These are phyloP conservation scores for Cyclotella distinguenda DNA, from an alignment of 108 stramenopile genomes.

Conservation along the genomic window DNA sequence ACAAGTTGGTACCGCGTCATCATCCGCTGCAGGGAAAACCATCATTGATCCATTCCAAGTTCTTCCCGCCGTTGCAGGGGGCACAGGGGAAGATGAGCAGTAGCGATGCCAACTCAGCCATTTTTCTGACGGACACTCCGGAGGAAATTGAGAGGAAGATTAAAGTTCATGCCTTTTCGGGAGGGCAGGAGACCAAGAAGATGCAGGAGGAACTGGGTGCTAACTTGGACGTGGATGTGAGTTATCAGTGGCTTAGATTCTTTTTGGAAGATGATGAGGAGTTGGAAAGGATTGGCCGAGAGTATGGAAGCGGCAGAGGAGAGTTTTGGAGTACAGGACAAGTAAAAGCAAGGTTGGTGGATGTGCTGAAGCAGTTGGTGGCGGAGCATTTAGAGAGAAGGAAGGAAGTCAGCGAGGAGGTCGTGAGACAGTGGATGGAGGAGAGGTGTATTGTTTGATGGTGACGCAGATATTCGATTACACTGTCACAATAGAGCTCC, in stretches of 20 bases:
- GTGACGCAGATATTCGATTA: too few species aligned
- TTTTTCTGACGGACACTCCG: conserved; percentile 95
- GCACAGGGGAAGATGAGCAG: conserved; percentile 95
- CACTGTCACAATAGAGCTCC: too few species aligned
- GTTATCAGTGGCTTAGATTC: conserved; percentile 96
- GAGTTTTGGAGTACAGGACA: conserved; percentile 92
- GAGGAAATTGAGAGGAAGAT: conserved; percentile 86
- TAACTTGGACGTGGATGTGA: conserved; percentile 92
- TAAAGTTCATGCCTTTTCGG: conserved; percentile 90
- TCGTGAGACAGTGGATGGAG: conserved; percentile 89
- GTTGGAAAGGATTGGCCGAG: conserved; percentile 78
- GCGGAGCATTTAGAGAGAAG: conserved; percentile 86
- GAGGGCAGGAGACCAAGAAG: conserved; percentile 93
- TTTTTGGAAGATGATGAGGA: conserved; percentile 99
- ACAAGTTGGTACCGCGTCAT: conserved; percentile 69
- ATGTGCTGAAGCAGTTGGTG: conserved; percentile 86
- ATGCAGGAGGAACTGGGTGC: conserved; percentile 93
- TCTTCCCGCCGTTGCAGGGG: conserved; percentile 98
- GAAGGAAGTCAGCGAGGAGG: conserved; percentile 86
- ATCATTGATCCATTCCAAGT: conserved; percentile 96
- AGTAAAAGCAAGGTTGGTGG: conserved; percentile 89
- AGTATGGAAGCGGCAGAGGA: conserved; percentile 91
- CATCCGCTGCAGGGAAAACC: conserved; percentile 89
- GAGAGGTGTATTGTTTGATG: conserved; percentile 63
- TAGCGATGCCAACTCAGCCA: conserved; percentile 82